A percentile compares a stretch with the other conserved stretches of the same genome.
phyloP scores from a whole-genome alignment of 306 rosid genomes.

The Biancaea sappan region DNA sequence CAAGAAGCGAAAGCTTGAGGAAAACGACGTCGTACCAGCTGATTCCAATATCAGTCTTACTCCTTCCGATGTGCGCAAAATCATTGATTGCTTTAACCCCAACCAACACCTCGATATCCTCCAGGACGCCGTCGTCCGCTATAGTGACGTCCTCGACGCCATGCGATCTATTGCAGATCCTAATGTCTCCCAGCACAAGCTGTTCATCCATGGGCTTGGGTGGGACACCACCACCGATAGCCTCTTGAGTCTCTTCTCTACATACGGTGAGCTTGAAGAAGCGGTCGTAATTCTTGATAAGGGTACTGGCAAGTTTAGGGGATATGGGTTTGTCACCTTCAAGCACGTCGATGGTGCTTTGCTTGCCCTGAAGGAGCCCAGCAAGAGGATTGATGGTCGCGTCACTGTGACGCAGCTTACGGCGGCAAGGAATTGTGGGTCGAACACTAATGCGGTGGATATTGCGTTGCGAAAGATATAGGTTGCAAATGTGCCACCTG shows the following conservation, averaged over 20 bases:
- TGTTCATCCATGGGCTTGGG: conserved; percentile 89
- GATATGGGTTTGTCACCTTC: conserved; percentile 88
- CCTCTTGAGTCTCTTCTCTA: conserved; percentile 76
- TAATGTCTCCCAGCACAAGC: conserved; percentile 82
- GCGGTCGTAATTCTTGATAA: conserved; percentile 87
- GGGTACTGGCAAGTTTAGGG: conserved; percentile 76
- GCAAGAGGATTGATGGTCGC: conserved; percentile 92
- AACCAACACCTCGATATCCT: conserved; percentile 76
- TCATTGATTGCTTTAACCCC: conserved; percentile 69
- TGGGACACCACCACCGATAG: conserved; percentile 95
- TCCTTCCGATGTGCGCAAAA: conserved; percentile 67
- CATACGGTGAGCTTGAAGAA: conserved; percentile 89
- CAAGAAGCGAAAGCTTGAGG: conserved; percentile 85
- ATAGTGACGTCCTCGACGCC: conserved; percentile 72
- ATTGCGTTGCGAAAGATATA: conserved; percentile 71
- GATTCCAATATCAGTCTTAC: conserved; percentile 47
- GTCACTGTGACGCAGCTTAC: conserved; percentile 94
- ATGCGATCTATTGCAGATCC: conserved; percentile 69
- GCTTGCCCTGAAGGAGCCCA: conserved; percentile 86
- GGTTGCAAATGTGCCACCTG: conserved; percentile 85
- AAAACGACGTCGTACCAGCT: conserved; percentile 55
- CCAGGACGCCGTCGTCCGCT: conserved; percentile 67
- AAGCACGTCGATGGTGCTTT: conserved; percentile 82
- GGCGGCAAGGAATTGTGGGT: conserved; percentile 59
- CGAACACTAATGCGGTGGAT: conserved; percentile 44